A percentile compares a stretch with the other conserved stretches of the same genome.
Evolutionary conservation across 805 yeast genomes (phyloP).

Genomic region (Candida insectorum): DNA sequence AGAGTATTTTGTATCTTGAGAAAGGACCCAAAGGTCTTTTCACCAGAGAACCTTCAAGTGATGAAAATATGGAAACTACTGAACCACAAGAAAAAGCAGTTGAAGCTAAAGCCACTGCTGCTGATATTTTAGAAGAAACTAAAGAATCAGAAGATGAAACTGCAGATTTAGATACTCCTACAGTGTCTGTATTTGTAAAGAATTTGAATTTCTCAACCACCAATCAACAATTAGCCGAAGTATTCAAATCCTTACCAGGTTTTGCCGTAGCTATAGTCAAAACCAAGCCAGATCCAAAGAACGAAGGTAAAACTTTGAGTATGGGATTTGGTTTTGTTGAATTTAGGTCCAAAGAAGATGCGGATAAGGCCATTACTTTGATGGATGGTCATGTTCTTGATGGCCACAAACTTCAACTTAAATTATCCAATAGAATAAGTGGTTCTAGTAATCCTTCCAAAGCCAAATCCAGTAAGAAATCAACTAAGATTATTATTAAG

Average conservation of each 20-base stretch:
- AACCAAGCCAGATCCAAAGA: slow-evolving; percentile 83
- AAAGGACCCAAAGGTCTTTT: slow-evolving; percentile 89
- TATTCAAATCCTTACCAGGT: slow-evolving; percentile 73
- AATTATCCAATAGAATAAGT: slow-evolving; percentile 77
- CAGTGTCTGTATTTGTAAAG: slow-evolving; percentile 87
- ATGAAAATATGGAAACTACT: slow-evolving; percentile 27
- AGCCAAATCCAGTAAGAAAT: slow-evolving; percentile 27
- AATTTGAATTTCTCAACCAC: slow-evolving; percentile 86
- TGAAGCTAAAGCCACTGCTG: slow-evolving; percentile 44
- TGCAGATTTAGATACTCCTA: slow-evolving; percentile 58
- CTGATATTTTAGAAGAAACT: slow-evolving; percentile 36
- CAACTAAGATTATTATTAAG: slow-evolving; percentile 88
- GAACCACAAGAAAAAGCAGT: slow-evolving; percentile 33
- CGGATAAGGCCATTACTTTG: slow-evolving; percentile 67
- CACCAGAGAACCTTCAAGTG: slow-evolving; percentile 50
- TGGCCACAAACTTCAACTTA: slow-evolving; percentile 87
- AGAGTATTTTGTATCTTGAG: slow-evolving; percentile 83
- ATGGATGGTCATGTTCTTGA: slow-evolving; percentile 77
- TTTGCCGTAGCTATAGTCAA: slow-evolving; percentile 80
- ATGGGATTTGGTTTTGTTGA: slow-evolving; percentile 99
- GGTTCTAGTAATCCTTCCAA: slow-evolving; percentile 27
- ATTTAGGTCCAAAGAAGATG: slow-evolving; percentile 74
- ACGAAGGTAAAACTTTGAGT: slow-evolving; percentile 62
- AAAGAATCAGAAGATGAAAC: slow-evolving; percentile 25
- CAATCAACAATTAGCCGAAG: slow-evolving; percentile 47